Conservation (phyloP, 371 early-diverging fungal species). For the Syncephalastrum sp. region DNA sequence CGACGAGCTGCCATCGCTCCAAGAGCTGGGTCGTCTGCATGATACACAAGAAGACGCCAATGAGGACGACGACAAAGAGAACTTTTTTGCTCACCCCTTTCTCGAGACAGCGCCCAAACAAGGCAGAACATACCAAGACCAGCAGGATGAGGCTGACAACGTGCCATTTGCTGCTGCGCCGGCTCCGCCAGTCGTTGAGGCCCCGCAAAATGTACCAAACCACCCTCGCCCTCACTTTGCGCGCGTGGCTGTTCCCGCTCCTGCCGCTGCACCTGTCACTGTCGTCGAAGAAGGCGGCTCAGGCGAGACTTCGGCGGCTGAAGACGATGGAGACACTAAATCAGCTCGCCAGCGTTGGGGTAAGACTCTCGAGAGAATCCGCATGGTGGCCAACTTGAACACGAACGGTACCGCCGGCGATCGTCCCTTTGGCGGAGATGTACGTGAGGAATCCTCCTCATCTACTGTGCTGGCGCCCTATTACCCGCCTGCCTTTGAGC, state of each 20-base stretch:
- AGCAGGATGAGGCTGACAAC: constrained; percentile 10
- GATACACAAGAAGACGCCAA: background rate
- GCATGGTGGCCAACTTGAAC: constrained; percentile 38
- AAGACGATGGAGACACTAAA: background rate
- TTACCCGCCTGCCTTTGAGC: constrained; percentile 42
- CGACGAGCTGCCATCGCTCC: no score
- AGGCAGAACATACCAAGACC: background rate
- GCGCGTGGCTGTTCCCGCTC: background rate
- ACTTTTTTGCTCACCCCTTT: constrained; percentile 39
- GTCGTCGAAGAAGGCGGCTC: background rate
- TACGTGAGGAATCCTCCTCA: background rate
- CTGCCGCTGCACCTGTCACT: background rate
- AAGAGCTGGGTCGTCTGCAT: no score
- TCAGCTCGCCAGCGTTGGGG: constrained; percentile 37
- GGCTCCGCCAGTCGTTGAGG: no score
- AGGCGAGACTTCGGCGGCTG: background rate
- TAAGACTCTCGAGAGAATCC: constrained; percentile 44
- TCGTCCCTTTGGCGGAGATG: constrained; percentile 8
- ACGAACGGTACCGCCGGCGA: constrained; percentile 13
- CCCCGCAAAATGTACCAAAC: background rate
- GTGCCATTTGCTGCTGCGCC: constrained; percentile 13
- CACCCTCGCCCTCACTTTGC: constrained; percentile 2
- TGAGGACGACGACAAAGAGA: constrained; percentile 12
- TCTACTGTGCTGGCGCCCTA: constrained; percentile 29
- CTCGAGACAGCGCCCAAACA: background rate